A percentile compares a stretch with the other conserved stretches of the same genome.
These are phyloP conservation scores for Cyclotella baltica DNA, from an alignment of 108 stramenopile species.

Conservation along the genomic window DNA sequence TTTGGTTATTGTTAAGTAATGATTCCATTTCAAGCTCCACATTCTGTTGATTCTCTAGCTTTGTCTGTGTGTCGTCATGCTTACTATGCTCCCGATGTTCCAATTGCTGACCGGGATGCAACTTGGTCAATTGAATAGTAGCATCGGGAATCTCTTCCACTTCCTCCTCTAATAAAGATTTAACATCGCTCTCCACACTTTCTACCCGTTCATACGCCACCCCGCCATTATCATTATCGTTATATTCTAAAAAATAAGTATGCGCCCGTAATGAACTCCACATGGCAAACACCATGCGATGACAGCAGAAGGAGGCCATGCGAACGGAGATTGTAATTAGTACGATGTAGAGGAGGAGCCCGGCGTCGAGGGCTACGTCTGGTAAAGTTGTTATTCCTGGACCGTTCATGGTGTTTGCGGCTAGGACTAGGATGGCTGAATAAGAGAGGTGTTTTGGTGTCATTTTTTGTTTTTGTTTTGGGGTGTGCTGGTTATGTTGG, in stretches of 20 bases:
- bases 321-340: conserved; percentile 33
- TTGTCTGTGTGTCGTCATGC: background rate
- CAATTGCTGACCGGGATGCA: conserved; percentile 11
- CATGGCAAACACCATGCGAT: conserved; percentile 46
- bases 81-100: background rate
- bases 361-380: conserved; percentile 38
- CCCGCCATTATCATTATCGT: background rate
- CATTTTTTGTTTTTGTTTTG: conserved; percentile 3
- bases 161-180: background rate
- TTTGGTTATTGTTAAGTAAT: background rate
- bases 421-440: conserved; percentile 43
- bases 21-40: background rate
- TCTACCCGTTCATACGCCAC: background rate
- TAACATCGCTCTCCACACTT: conserved; percentile 5
- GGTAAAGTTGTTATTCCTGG: conserved; percentile 48
- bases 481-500: no score
- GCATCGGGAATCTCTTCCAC: conserved; percentile 20
- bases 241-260: background rate
- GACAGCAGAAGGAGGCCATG: conserved; percentile 40
- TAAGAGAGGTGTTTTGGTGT: conserved; percentile 36
- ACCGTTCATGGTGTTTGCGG: conserved; percentile 55
- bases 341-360: conserved; percentile 31
- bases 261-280: conserved; percentile 41
- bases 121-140: conserved; percentile 13
- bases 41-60: background rate